Base-by-base conservation (phyloP, 495 filamentous ascomycete species). In the Mytilinidion resinicola region DNA sequence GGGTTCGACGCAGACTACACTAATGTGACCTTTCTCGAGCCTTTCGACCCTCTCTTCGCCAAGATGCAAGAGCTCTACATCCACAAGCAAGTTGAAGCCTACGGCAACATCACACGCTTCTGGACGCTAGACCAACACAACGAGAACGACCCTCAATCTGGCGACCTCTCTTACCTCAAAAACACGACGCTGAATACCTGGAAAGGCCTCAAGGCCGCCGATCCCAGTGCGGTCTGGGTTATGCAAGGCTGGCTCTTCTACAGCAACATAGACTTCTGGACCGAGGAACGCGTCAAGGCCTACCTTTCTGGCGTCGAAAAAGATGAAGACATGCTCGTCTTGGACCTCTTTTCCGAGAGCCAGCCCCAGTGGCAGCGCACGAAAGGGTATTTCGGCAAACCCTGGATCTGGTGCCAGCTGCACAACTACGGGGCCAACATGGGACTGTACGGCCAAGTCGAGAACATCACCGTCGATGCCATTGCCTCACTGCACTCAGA, bases 201-300 rank as follows among this genome's bases (percentile, higher is more conserved):
- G 61, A 42, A 63, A 38, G 51, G 42, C 20, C 55, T 82, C 37
- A 80, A 80, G 58, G 59, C 73, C 8, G 79, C 73, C 0, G 75
- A 78, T 56, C 72, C 78, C 1, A 61, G 73, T 8, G 78, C 78
- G 0, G 68, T 79, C 7, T 82, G 79, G 79, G 60, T 80, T 48
- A 78, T 82, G 76, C 79, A 82, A 59, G 79, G 77, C 25, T 82
- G 79, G 79, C 66, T 79, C 1, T 82, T 82, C 69, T 76, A 69
- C 47, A 67, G 68, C 10, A 71, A 73, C 34, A 57, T 64, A 0
- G 65, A 61, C 1, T 82, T 80, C 63, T 82, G 79, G 79, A 80
- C 76, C 11, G 70, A 73, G 33, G 73, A 75, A 7, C 67, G 76
- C 9, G 67, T 80, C 12, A 67, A 78, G 50, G 76, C 79, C 10